phyloP scores from a whole-genome alignment of 345 rosid species.

The Eucalyptus brandiana region DNA sequence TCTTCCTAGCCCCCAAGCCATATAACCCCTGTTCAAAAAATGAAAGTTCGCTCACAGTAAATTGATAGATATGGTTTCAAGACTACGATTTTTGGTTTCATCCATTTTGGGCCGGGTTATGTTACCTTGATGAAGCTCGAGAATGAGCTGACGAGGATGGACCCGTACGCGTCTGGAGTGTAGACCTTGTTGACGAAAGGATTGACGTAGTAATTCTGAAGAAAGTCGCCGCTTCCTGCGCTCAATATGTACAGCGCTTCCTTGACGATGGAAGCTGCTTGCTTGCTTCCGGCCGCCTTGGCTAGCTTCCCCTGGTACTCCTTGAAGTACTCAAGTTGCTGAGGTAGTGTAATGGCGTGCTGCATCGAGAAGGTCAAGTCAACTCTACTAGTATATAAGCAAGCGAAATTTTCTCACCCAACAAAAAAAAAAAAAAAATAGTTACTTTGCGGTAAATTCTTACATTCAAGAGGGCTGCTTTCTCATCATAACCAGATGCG shows the following conservation, averaged over 20 bases:
- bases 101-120: not conserved
- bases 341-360: conserved; percentile 74
- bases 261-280: conserved; percentile 46
- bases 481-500: conserved; percentile 83
- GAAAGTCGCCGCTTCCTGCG: conserved; percentile 86
- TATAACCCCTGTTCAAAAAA: conserved; percentile 31
- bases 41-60: not conserved
- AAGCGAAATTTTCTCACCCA: not conserved
- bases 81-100: not conserved
- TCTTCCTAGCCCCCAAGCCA: conserved; percentile 64
- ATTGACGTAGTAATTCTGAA: conserved; percentile 78
- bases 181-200: conserved; percentile 46
- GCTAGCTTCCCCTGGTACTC: conserved; percentile 70
- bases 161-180: conserved; percentile 64
- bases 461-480: conserved; percentile 52
- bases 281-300: conserved; percentile 43
- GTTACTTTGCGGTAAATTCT: not conserved
- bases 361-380: conserved; percentile 7
- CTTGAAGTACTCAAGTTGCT: conserved; percentile 65
- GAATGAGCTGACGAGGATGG: conserved; percentile 40
- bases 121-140: conserved; percentile 52
- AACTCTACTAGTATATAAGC: not conserved
- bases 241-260: conserved; percentile 55
- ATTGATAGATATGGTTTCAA: not conserved
- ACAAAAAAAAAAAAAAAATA: not conserved